These are phyloP conservation scores for Emmonsiellopsis sp. DNA, from an alignment of 2,329 filamentous ascomycete genomes.

Conservation along the genomic window DNA sequence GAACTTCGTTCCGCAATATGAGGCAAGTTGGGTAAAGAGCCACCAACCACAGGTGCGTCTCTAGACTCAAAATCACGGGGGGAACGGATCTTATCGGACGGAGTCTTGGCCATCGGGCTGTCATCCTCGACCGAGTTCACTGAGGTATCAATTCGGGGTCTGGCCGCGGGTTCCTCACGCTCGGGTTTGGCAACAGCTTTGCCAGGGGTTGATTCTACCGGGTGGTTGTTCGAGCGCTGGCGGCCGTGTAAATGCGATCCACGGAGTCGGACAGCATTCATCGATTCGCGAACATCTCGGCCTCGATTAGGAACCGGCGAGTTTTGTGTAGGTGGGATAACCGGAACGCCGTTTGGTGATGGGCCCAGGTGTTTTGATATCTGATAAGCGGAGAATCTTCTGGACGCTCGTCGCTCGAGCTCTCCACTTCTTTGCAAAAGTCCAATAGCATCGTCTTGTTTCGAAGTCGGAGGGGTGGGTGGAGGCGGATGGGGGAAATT, in stretches of 20 bases:
- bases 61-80: conserved; percentile 26
- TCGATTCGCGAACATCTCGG: conserved; percentile 68
- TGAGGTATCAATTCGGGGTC: conserved; percentile 25
- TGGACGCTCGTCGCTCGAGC: conserved; percentile 81
- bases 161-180: conserved; percentile 20
- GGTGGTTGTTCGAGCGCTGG: conserved; percentile 41
- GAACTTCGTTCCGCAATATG: conserved; percentile 25
- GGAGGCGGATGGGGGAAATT: conserved; percentile 51
- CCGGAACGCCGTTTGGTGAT: conserved; percentile 71
- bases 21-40: conserved; percentile 50
- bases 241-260: conserved; percentile 33
- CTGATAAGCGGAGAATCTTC: conserved; percentile 91
- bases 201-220: conserved; percentile 52
- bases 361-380: conserved; percentile 87
- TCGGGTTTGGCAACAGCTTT: conserved; percentile 32
- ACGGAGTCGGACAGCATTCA: conserved; percentile 51
- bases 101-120: conserved; percentile 46
- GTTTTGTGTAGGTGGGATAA: conserved; percentile 69
- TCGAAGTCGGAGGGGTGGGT: conserved; percentile 70
- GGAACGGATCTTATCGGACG: conserved; percentile 53
- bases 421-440: conserved; percentile 87
- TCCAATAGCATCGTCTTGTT: conserved; percentile 80
- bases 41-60: conserved; percentile 38
- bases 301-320: conserved; percentile 75
- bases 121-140: conserved; percentile 20